Evolutionary conservation across 2,329 filamentous ascomycete genomes (phyloP), one percentile per base, ranked within the genome.

Genomic region (Penicillium paneum): DNA sequence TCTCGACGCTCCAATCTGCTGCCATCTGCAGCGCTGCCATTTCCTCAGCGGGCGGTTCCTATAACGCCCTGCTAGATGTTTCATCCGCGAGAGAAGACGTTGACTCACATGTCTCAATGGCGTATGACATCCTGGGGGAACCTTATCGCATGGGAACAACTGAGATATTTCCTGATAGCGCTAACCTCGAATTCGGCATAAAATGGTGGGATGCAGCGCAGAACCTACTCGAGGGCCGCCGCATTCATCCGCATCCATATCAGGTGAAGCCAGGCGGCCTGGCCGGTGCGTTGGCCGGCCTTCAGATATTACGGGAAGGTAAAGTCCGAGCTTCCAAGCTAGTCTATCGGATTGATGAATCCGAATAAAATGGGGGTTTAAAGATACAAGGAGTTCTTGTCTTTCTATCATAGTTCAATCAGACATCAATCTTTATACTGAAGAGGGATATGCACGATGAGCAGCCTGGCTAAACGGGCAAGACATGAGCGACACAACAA

Each of bases 301-400:
- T 67, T 4, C 56, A 66, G 40, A 6, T 58, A 15, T 34, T 67
- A 15, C 49, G 58, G 13, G 59, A 64, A 45, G 59, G 54, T 12
- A 61, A 58, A 46, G 57, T 66, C 12, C 52, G 59, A 29, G 62
- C 61, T 4, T 41, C 53, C 17, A 67, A 66, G 41, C 46, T 66
- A 34, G 63, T 67, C 10, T 67, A 63, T 46, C 43, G n/a, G 8
- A 35, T 62, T 11, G 46, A 59, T 42, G 43, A 52, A 29, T 42
- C 51, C 10, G 17, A 54, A 8, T 50, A 31, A 39, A 12, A 31
- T 15, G 4, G 21, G 4, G 21, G 26, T 28, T 32, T 8, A 17
- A 28, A 35, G 15, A 8, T 5, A 17, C 3, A 34, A 32, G 4
- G 5, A 7, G 3, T 26, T 12, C 13, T 17, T 28, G 4, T 5